phyloP scores from a whole-genome alignment of 257 asterid species.

The Scutellaria galericulata region DNA sequence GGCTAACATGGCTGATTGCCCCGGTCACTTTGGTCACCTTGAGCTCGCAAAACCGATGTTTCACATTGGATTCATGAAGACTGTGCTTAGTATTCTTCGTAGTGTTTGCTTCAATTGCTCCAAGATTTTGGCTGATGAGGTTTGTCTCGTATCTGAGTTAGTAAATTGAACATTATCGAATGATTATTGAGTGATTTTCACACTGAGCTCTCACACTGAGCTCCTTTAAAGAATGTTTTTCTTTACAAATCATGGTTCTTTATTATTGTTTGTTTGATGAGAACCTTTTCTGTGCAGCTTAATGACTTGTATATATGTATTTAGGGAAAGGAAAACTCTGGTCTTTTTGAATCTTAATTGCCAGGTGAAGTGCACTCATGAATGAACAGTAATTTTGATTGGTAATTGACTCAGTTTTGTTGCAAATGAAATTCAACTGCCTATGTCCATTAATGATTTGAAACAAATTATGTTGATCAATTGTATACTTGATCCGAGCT shows the following conservation, averaged over 20 bases:
- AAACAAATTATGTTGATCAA: neutral
- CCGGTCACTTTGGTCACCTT: slow-evolving; percentile 98
- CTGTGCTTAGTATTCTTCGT: slow-evolving; percentile 85
- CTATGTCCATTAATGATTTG: neutral
- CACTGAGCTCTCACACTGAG: neutral
- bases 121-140: slow-evolving; percentile 94
- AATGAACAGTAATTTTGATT: neutral
- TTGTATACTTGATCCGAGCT: neutral
- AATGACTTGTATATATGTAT: neutral
- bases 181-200: neutral
- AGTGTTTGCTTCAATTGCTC: slow-evolving; percentile 98
- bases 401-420: neutral
- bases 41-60: slow-evolving; percentile 99
- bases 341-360: neutral
- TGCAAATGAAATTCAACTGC: slow-evolving; percentile 21
- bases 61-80: slow-evolving; percentile 93
- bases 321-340: neutral
- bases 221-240: neutral
- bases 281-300: slow-evolving; percentile 5
- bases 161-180: slow-evolving; percentile 13
- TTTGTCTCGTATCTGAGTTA: slow-evolving; percentile 36
- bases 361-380: neutral
- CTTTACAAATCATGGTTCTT: neutral
- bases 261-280: too few species aligned
- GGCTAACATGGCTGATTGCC: slow-evolving; percentile 98